Evolutionary conservation across 495 filamentous ascomycete genomes (phyloP).

Genomic region (Tuber calosporum): DNA sequence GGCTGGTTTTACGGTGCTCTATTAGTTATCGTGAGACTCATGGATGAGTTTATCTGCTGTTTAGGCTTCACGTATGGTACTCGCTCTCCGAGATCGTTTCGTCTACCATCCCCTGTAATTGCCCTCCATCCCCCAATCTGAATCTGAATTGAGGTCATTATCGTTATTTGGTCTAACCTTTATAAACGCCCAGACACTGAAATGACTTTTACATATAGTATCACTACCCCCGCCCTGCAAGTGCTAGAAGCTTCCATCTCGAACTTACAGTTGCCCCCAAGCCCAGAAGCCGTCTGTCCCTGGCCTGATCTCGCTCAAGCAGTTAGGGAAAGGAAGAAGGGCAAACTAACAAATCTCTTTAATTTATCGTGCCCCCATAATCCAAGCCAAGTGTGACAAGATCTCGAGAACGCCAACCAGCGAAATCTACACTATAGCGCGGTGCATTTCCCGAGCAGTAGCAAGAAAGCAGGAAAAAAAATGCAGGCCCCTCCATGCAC

Average conservation of each 20-base stretch:
- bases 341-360: neutral
- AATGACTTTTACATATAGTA: neutral
- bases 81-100: too few species aligned
- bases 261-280: neutral
- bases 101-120: neutral
- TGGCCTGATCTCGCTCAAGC: neutral
- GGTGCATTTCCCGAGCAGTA: neutral
- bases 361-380: neutral
- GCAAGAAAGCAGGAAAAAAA: neutral
- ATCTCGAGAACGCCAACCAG: constrained; percentile 2
- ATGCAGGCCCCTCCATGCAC: neutral
- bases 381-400: neutral
- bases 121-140: neutral
- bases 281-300: neutral
- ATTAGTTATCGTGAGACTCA: neutral
- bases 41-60: neutral
- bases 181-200: neutral
- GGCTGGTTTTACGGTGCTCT: neutral
- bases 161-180: neutral
- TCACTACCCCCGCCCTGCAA: neutral
- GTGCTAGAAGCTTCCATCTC: neutral
- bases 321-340: neutral
- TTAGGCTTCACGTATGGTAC: too few species aligned
- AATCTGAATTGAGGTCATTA: neutral
- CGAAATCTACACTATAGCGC: neutral